These are phyloP conservation scores for Phytopythium aichiense DNA, from an alignment of 352 stramenopile species.

Conservation along the genomic window DNA sequence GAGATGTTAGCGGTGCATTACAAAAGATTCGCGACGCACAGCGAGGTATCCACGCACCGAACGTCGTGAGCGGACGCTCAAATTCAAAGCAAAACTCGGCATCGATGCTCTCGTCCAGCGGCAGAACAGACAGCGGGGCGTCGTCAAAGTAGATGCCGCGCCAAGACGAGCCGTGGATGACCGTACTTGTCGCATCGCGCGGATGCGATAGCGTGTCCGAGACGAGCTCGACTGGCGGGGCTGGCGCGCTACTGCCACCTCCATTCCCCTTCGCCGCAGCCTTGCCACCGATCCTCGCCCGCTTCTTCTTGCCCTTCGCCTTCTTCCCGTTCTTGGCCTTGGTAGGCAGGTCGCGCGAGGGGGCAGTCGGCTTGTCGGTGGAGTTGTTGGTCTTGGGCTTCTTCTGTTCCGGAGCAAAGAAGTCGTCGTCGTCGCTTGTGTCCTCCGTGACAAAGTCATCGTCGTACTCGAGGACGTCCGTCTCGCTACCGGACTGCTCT, in stretches of 20 bases:
- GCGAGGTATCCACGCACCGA: constrained; percentile 21
- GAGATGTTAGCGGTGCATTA: background rate
- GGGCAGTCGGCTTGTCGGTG: constrained; percentile 3
- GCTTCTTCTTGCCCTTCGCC: constrained; percentile 22
- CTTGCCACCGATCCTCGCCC: background rate
- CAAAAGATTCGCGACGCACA: background rate
- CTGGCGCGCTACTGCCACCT: constrained; percentile 5
- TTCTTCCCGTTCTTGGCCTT: background rate
- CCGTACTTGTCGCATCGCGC: constrained; percentile 30
- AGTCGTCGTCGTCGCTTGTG: constrained; percentile 4
- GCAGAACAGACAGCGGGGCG: constrained; percentile 29
- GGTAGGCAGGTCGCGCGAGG: background rate
- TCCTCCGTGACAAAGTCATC: constrained; percentile 6
- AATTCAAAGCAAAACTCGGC: constrained; percentile 24
- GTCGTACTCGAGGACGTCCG: constrained; percentile 9
- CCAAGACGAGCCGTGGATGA: constrained; percentile 46
- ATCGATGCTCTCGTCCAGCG: constrained; percentile 9
- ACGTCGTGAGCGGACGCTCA: constrained; percentile 32
- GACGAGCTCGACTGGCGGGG: constrained; percentile 13
- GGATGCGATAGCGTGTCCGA: constrained; percentile 24
- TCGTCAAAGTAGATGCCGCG: constrained; percentile 35
- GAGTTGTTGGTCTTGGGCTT: constrained; percentile 8
- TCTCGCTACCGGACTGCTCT: background rate
- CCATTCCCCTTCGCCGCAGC: background rate
- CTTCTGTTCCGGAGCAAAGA: constrained; percentile 4